phyloP scores from a whole-genome alignment of 2,329 filamentous ascomycete species.

The Pseudocercospora cruenta region DNA sequence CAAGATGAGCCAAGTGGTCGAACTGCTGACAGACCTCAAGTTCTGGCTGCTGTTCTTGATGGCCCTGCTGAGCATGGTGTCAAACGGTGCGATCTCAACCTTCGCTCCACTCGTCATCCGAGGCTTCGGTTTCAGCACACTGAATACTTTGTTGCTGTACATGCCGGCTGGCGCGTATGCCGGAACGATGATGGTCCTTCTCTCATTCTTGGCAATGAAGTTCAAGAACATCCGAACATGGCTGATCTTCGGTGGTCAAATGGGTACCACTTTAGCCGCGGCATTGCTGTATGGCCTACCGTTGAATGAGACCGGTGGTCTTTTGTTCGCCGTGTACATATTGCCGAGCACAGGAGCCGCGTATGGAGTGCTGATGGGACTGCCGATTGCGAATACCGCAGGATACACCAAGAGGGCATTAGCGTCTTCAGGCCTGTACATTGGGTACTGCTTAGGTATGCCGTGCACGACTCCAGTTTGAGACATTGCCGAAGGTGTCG shows the following conservation, averaged over 20 bases:
- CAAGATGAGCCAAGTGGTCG: constrained; percentile 48
- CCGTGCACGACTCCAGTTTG: neutral
- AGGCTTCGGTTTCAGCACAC: constrained; percentile 33
- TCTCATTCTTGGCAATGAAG: constrained; percentile 13
- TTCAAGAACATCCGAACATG: constrained; percentile 18
- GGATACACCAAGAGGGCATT: constrained; percentile 45
- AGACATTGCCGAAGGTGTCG: neutral
- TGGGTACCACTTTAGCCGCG: constrained; percentile 13
- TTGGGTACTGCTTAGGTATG: constrained; percentile 55
- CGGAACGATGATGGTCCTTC: constrained; percentile 19
- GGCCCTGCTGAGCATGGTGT: constrained; percentile 55
- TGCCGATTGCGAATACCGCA: constrained; percentile 29
- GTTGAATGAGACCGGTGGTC: constrained; percentile 7
- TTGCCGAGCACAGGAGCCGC: constrained; percentile 13
- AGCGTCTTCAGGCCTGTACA: constrained; percentile 53
- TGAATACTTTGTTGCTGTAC: constrained; percentile 14
- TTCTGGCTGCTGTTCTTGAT: constrained; percentile 51
- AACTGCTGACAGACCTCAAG: constrained; percentile 40
- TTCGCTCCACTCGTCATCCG: constrained; percentile 44
- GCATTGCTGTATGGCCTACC: constrained; percentile 19
- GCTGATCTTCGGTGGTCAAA: constrained; percentile 18
- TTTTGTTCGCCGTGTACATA: constrained; percentile 19
- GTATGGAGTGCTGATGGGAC: constrained; percentile 20
- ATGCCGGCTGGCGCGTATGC: constrained; percentile 21
- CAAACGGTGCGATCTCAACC: constrained; percentile 34